phyloP scores from a whole-genome alignment of 1,284 basidiomycete genomes.

The Ustilago tritici region DNA sequence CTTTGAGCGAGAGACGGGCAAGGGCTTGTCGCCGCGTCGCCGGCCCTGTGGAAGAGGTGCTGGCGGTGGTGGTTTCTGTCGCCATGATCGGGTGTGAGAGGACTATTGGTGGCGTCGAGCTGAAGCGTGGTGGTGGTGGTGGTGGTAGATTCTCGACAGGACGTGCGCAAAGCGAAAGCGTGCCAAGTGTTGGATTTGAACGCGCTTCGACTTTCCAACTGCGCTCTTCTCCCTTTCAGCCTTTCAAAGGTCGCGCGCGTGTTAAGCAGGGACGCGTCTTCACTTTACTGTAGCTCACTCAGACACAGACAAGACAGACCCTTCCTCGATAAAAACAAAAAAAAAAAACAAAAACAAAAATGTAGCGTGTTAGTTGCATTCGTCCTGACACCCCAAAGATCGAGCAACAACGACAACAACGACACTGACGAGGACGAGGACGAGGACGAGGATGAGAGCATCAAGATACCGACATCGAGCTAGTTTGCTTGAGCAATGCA shows the following conservation, averaged over 20 bases:
- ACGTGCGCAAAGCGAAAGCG: not conserved
- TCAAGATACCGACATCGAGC: constrained; percentile 30
- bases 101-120: not conserved
- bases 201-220: not conserved
- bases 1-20: constrained; percentile 52
- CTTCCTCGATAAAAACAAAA: not conserved
- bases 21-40: constrained; percentile 37
- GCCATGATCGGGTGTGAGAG: constrained; percentile 16
- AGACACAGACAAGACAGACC: not conserved
- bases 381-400: not conserved
- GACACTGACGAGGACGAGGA: too few species aligned
- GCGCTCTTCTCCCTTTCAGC: not conserved
- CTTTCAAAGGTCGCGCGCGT: constrained; percentile 20
- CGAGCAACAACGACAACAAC: not conserved
- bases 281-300: not conserved
- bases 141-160: not conserved
- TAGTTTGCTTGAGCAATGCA: constrained; percentile 32
- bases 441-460: not conserved
- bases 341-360: not conserved
- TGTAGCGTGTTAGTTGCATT: not conserved
- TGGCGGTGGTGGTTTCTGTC: constrained; percentile 29
- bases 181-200: constrained; percentile 1
- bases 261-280: constrained; percentile 40
- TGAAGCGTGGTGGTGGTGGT: not conserved
- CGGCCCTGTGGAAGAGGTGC: constrained; percentile 20